These are phyloP conservation scores for Aspergillus eucalypticola DNA, from an alignment of 2,329 filamentous ascomycete species.

Conservation along the genomic window DNA sequence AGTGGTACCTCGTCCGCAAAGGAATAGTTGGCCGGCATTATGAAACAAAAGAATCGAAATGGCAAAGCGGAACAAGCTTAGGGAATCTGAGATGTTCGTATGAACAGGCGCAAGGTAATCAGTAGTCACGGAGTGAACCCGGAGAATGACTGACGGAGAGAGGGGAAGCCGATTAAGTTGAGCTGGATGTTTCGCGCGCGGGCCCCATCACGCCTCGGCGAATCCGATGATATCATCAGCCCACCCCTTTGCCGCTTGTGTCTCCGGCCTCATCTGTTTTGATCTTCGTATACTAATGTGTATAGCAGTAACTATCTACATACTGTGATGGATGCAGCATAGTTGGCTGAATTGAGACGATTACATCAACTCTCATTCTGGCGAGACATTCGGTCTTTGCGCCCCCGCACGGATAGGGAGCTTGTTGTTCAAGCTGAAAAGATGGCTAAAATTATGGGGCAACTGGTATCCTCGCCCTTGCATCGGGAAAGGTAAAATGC, in stretches of 20 bases:
- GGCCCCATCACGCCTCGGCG: neutral
- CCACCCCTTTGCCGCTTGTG: neutral
- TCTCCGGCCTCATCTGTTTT: neutral
- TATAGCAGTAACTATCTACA: neutral
- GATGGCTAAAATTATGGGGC: neutral
- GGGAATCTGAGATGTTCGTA: neutral
- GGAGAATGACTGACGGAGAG: neutral
- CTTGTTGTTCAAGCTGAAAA: neutral
- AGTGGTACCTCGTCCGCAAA: slow-evolving; percentile 54
- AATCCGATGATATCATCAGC: slow-evolving; percentile 2
- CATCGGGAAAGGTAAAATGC: neutral
- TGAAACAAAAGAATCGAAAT: neutral
- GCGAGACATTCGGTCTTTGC: neutral
- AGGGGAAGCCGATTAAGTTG: neutral
- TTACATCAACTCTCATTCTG: neutral
- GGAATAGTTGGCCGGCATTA: slow-evolving; percentile 41
- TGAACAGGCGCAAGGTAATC: neutral
- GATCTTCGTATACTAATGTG: neutral
- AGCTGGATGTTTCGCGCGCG: neutral
- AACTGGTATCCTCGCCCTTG: neutral
- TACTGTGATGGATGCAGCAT: neutral
- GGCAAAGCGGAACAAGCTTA: neutral
- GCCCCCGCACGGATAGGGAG: neutral
- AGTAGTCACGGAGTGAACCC: neutral
- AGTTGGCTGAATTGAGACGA: neutral